Base-by-base conservation (phyloP, 495 filamentous ascomycete genomes). In the Neurospora sp. region DNA sequence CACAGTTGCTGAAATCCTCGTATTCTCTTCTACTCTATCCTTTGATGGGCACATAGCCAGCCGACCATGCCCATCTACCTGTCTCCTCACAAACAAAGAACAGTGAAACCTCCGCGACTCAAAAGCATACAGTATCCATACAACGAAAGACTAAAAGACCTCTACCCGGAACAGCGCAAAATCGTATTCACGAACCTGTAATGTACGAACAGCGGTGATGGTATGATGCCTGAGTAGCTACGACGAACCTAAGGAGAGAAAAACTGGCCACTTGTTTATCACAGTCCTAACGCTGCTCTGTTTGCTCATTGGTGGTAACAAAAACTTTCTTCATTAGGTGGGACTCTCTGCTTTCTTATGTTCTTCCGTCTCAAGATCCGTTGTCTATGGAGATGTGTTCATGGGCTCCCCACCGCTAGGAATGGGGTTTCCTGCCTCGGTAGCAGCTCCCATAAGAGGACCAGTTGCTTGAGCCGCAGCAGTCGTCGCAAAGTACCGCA, bases 401-500 rank as follows among this genome's bases (percentile, higher is more conserved):
- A 88, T 88, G 11, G 86, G 86, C 76, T 88, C 85, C 69, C 85
- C 87, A 66, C 84, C 81, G 72, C 79, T 80, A 22, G 71, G 68
- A 73, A 37, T 40, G 6, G 61, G 59, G 53, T n/a, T 16, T 16
- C 53, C 53, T 37, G 53, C 53, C 53, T 66, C 53, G 27, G 53
- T 66, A 18, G 53, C 53, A 66, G 53, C 53, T 66, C 53, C 53
- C 53, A 35, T 35, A 31, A 81, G 78, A 37, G 80, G 71, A 68
- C 74, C 79, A 38, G 75, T 71, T 16, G 84, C 81, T 14, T 70
- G 81, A 39, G 81, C 79, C 27, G 82, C 83, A 37, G 86, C 86
- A 18, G 84, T 87, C 40, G 86, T 87, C 40, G 96, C 96, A 80
- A 97, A 99, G 83, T 94, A 99, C 77, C 96, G 89, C 77, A 99